Evolutionary conservation across 495 filamentous ascomycete genomes (phyloP), one percentile per base, ranked within the genome.

Genomic region (Podospora australis): DNA sequence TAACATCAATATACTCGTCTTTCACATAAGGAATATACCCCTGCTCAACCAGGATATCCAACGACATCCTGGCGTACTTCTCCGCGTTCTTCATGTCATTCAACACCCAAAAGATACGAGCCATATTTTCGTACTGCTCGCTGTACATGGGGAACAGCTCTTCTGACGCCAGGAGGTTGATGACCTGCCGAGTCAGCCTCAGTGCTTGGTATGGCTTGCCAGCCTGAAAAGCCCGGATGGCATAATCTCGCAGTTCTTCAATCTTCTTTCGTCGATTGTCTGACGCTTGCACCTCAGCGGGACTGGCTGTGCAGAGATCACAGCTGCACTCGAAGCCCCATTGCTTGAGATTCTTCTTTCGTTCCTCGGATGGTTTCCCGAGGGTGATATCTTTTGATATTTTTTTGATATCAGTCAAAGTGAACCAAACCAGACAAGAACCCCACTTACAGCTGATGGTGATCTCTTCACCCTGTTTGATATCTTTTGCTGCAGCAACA

Each of bases 311-410:
- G 50, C 67, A 72, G 19, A 72, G 62, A 6, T 46, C 45, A 53
- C 69, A 72, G 21, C 42, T 46, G 55, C 69, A 72, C n/a, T 54
- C 54, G 46, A 72, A 70, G 4, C 59, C 57, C 66, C 67, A 70
- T 13, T 56, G 56, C 25, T 54, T 45, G n/a, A 72, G 56, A 13
- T 41, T 47, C 6, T 32, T 24, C 10, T 58, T 45, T 19, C 69
- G 57, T 17, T 64, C 61, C 25, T 55, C 44, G 6, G 48, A 38
- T 6, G 57, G 49, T 21, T 66, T 56, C 21, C 65, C 64, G 9
- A 70, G 22, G 10, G 62, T 57, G 11, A 63, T 57, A 14, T 66
- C 66, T n/a, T 11, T n/a, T n/a, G n/a, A n/a, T n/a, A n/a, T n/a
- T n/a, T n/a, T n/a, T n/a, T n/a, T n/a, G n/a, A n/a, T n/a, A n/a